Evolutionary conservation across 345 rosid genomes (phyloP), one percentile per base, ranked within the genome.

Genomic region (Brassica rapa): DNA sequence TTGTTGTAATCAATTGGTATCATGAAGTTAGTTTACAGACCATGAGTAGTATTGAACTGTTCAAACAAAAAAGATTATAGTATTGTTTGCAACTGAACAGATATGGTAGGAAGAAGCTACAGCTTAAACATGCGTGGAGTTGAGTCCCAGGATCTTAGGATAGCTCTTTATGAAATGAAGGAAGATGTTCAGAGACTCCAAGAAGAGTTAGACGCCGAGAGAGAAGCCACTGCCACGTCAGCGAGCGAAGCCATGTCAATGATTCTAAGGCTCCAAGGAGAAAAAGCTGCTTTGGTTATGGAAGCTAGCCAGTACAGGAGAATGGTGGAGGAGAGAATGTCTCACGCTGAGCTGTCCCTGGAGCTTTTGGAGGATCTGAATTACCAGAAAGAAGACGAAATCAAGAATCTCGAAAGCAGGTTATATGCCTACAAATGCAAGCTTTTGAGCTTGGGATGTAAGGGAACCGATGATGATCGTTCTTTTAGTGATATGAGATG

Each of bases 231-330:
- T 0, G 78, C 91, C 3, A 68, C 89, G 0, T 93, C 97, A 10
- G 84, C 91, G 0, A 92, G 88, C 1, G 98, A 94, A 74, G 90
- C 98, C 27, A 79, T 94, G 62, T 88, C 96, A 0, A 85, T 90
- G 90, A 92, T 92, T 5, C 76, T 89, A 65, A 87, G 94, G 15
- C 73, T 94, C 77, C 98, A 94, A 84, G 91, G 86, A 6, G 97
- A 94, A 60, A 92, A 88, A 73, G 90, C 94, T 0, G 81, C 66
- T 0, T 53, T 94, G 68, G 82, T 83, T 83, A 85, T 94, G 96
- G 98, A 94, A 87, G 93, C 97, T 0, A 87, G 77, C 65, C 98
- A 94, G 46, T 94, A 89, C 75, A 88, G 87, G 83, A 90, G 98
- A 82, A 76, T 90, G 89, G 85, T 88, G 1, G 97, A 94, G 79